Base-by-base conservation (phyloP, 768 basidiomycete genomes). In the Hygrocybe coccinea region DNA sequence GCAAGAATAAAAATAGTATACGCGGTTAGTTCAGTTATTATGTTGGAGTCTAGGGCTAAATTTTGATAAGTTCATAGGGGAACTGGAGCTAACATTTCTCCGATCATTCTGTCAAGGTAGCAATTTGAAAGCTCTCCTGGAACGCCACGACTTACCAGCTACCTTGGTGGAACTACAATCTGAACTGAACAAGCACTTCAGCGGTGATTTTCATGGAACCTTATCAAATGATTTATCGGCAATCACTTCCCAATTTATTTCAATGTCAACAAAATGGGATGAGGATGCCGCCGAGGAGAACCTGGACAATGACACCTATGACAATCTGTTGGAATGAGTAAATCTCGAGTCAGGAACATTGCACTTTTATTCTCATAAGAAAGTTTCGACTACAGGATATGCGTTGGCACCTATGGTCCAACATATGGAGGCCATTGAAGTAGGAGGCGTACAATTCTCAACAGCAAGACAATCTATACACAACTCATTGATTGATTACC, bases 1-100 rank as follows among this genome's bases (percentile, higher is more conserved):
- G 59, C 1, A 41, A 63, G 12, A 56, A 56, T 15, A 69, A 64
- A 7, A 65, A 68, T 48, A 3, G 51, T 15, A 65, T 65, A 54
- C 48, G 59, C 15, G 58, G 67, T 67, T 46, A 60, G 61, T 22
- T 46, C 29, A 29, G 29, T 29, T 29, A 29, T 29, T 29, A 29
- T 29, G 29, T 29, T 29, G 29, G 29, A 29, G 29, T 29, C 29
- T 29, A 29, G 29, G 29, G 29, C 29, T 29, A 29, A n/a, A 29
- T 29, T 29, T 29, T 8, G 8, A 29, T 29, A 29, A 29, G 29
- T 29, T 17, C 19, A 15, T 35, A 41, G 45, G 52, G 34, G 21
- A 52, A 38, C 51, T 39, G 39, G 39, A 43, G 21, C 39, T 43
- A 21, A 43, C 39, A 43, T 43, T 43, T 43, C 15, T 43, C n/a